Evolutionary conservation across 73 alveolate species (phyloP).

Genomic region (Paramecium octaurelia): DNA sequence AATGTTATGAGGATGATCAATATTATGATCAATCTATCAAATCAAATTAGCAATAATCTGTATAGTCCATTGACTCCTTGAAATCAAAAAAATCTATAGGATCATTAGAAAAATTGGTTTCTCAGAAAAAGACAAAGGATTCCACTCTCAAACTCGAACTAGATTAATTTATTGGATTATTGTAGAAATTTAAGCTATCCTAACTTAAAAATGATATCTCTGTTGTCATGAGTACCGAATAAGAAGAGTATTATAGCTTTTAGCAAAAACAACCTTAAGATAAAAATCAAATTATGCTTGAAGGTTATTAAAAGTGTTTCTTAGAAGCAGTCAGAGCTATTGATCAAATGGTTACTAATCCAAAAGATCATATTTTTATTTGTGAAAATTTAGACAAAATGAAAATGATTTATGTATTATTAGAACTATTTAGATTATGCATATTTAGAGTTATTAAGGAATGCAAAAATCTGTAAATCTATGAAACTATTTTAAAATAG

Average conservation of each 20-base stretch:
- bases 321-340: background rate
- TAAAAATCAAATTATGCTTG: background rate
- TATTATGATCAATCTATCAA: background rate
- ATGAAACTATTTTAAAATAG: background rate
- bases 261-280: background rate
- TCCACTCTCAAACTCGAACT: background rate
- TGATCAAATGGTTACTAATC: background rate
- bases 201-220: background rate
- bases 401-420: background rate
- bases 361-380: background rate
- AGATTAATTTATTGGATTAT: slow-evolving; percentile 7
- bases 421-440: background rate
- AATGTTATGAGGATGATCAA: background rate
- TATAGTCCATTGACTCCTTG: background rate
- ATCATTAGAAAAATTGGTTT: background rate
- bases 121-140: background rate
- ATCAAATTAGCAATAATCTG: background rate
- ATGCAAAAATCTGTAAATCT: background rate
- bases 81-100: background rate
- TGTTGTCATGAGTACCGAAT: background rate
- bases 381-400: background rate
- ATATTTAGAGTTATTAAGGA: background rate
- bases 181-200: background rate
- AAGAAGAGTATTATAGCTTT: background rate
- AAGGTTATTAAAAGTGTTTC: background rate